Evolutionary conservation across 495 filamentous ascomycete genomes (phyloP).

Genomic region (Daldinia vernicosa): DNA sequence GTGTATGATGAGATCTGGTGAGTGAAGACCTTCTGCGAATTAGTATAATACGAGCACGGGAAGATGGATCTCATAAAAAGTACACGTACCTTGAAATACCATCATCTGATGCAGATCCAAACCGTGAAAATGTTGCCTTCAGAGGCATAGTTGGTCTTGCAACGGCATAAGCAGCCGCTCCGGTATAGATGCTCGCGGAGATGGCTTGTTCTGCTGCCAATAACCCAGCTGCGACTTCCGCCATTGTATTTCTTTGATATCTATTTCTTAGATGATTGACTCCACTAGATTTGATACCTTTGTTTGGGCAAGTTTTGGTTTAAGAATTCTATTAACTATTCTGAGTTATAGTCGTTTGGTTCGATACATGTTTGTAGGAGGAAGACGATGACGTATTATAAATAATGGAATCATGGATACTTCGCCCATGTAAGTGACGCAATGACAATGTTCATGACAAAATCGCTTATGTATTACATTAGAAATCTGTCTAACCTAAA

Average conservation of each 20-base stretch:
- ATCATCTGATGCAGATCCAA: constrained; percentile 44
- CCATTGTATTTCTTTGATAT: constrained; percentile 39
- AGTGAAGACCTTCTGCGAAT: constrained; percentile 47
- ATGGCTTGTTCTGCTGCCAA: constrained; percentile 55
- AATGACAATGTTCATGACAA: constrained; percentile 18
- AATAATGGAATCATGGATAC: constrained; percentile 9
- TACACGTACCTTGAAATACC: constrained; percentile 28
- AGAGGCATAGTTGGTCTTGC: constrained; percentile 54
- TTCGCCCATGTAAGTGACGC: constrained; percentile 16
- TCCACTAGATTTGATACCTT: not conserved
- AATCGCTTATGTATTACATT: constrained; percentile 21
- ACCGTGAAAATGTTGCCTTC: constrained; percentile 53
- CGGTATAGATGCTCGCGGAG: constrained; percentile 54
- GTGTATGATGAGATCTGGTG: constrained; percentile 56
- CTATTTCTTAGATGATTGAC: not conserved
- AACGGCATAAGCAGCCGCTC: constrained; percentile 48
- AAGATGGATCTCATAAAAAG: not conserved
- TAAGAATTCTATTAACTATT: not conserved
- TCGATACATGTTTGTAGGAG: not conserved
- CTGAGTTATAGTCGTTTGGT: not conserved
- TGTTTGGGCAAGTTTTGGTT: not conserved
- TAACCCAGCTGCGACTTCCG: constrained; percentile 51
- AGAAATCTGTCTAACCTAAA: constrained; percentile 7
- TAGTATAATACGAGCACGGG: not conserved
- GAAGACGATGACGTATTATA: constrained; percentile 23